Percentiles rank a stretch among this genome's conserved stretches.
These are phyloP conservation scores for Blepharisma stoltei DNA, from an alignment of 73 alveolate genomes.

Conservation along the genomic window DNA sequence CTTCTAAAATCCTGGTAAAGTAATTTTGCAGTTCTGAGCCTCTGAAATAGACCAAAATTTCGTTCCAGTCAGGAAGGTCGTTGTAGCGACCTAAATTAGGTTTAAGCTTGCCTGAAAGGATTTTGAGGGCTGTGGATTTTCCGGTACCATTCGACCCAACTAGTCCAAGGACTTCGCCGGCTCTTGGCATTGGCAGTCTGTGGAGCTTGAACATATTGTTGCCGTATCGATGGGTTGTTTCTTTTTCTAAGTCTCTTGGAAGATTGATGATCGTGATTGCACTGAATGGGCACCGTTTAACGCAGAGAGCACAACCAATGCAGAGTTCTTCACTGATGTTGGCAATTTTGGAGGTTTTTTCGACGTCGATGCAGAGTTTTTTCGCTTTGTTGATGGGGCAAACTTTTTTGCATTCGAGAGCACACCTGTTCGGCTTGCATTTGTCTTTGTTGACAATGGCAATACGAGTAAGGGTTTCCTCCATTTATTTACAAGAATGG, in stretches of 20 bases:
- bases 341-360: constrained; percentile 51
- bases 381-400: constrained; percentile 98
- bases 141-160: constrained; percentile 99
- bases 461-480: constrained; percentile 85
- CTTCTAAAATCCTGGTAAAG: constrained; percentile 91
- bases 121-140: constrained; percentile 95
- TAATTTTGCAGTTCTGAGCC: constrained; percentile 96
- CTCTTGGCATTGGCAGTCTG: constrained; percentile 96
- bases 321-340: constrained; percentile 87
- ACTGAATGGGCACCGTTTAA: constrained; percentile 97
- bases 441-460: constrained; percentile 97
- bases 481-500: constrained; percentile 43
- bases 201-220: constrained; percentile 96
- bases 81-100: constrained; percentile 97
- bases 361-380: constrained; percentile 87
- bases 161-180: constrained; percentile 96
- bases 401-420: constrained; percentile 92
- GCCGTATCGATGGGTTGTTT: constrained; percentile 96
- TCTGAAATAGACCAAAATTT: constrained; percentile 88
- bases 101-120: constrained; percentile 89
- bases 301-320: constrained; percentile 99
- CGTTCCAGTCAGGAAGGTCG: constrained; percentile 95
- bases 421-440: constrained; percentile 98
- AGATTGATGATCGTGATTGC: constrained; percentile 95
- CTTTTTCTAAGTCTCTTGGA: constrained; percentile 92